phyloP scores from a whole-genome alignment of 345 rosid genomes.

The Populus tremula region DNA sequence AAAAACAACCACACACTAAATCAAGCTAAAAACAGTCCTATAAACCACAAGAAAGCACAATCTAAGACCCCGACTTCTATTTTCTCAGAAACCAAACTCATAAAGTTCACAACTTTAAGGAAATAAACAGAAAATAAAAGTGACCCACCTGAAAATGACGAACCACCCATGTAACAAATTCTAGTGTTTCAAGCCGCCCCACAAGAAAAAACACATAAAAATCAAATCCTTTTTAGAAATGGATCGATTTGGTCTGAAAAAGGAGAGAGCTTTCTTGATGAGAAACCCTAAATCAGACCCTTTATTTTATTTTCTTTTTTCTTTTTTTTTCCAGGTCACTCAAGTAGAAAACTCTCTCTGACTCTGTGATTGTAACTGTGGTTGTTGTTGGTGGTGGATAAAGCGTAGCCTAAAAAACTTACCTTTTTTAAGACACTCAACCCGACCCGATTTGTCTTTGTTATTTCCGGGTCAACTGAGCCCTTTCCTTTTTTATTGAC shows the following conservation, averaged over 20 bases:
- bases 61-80: not conserved
- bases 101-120: not conserved
- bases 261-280: not conserved
- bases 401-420: constrained; percentile 16
- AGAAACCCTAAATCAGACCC: constrained; percentile 32
- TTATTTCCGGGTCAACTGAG: too few relatives aligned
- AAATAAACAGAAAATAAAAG: not conserved
- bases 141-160: constrained; percentile 45
- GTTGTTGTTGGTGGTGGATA: constrained; percentile 13
- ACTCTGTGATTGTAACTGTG: constrained; percentile 14
- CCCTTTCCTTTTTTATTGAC: too few relatives aligned
- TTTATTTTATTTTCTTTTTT: not conserved
- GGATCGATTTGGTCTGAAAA: constrained; percentile 13
- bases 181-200: not conserved
- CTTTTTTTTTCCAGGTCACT: not conserved
- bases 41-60: not conserved
- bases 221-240: not conserved
- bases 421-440: constrained; percentile 14
- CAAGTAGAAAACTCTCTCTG: constrained; percentile 17
- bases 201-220: not conserved
- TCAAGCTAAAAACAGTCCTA: not conserved
- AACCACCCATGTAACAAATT: constrained; percentile 34
- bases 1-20: not conserved
- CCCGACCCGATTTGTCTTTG: constrained; percentile 14
- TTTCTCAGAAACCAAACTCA: constrained; percentile 18